A percentile compares a stretch with the other conserved stretches of the same genome.
Evolutionary conservation across 129 eudicot genomes (phyloP).

Genomic region (Arctium lappa): DNA sequence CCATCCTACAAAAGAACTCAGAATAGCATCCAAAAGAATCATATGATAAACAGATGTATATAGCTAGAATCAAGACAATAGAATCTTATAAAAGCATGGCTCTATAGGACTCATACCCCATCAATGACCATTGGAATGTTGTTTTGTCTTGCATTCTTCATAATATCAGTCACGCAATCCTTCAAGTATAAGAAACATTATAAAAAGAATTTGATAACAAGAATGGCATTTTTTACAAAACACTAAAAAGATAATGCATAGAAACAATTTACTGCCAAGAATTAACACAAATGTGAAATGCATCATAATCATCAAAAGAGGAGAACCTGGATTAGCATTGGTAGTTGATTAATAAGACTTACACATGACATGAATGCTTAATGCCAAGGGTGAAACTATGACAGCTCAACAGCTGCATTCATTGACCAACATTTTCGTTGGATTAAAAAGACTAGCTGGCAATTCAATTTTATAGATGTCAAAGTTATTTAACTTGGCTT

Average conservation of each 20-base stretch:
- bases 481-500: no score
- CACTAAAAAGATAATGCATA: neutral
- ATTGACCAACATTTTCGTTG: no score
- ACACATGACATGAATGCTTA: neutral
- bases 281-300: no score
- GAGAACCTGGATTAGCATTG: no score
- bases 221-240: neutral
- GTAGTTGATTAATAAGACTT: neutral
- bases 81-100: neutral
- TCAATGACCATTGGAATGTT: slow-evolving; percentile 95
- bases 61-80: slow-evolving; percentile 10
- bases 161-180: slow-evolving; percentile 86
- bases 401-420: no score
- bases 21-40: slow-evolving; percentile 2
- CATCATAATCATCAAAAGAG: no score
- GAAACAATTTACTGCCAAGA: no score
- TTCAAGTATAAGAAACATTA: slow-evolving; percentile 26
- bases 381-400: neutral
- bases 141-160: slow-evolving; percentile 80
- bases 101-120: slow-evolving; percentile 57
- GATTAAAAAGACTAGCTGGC: no score
- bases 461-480: no score
- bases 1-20: slow-evolving; percentile 65
- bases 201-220: neutral
- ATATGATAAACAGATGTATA: slow-evolving; percentile 1